Percentiles rank a stretch among this genome's conserved stretches.
Evolutionary conservation across 306 rosid genomes (phyloP).

Genomic region (Sicyos edulis): DNA sequence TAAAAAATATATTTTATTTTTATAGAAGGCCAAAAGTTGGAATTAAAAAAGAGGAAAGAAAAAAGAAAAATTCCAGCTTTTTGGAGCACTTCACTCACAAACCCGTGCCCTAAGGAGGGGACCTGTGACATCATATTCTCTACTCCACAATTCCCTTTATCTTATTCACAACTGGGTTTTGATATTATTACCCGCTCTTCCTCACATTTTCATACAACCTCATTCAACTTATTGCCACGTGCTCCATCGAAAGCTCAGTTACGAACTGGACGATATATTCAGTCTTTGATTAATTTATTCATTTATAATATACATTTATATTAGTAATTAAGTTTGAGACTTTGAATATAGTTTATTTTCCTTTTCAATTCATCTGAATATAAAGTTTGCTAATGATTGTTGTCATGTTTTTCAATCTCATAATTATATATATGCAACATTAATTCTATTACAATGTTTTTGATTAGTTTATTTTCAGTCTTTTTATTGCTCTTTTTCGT

Average conservation of each 20-base stretch:
- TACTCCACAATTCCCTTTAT: constrained; percentile 6
- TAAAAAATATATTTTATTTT: background rate
- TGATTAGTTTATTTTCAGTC: too few relatives aligned
- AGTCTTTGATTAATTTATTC: too few relatives aligned
- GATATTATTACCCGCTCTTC: background rate
- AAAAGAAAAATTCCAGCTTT: background rate
- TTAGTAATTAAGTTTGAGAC: too few relatives aligned
- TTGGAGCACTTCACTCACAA: constrained; percentile 10
- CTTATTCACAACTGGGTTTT: background rate
- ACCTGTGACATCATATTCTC: constrained; percentile 12
- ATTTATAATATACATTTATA: too few relatives aligned
- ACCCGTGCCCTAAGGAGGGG: constrained; percentile 19
- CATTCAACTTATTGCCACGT: background rate
- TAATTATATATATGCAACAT: too few relatives aligned
- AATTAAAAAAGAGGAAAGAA: background rate
- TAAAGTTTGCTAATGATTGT: too few relatives aligned
- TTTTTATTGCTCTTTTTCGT: too few relatives aligned
- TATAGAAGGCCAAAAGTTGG: background rate
- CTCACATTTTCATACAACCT: background rate
- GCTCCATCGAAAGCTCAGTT: background rate
- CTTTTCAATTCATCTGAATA: too few relatives aligned
- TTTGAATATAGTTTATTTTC: too few relatives aligned
- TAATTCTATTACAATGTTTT: too few relatives aligned
- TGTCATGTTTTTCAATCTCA: too few relatives aligned
- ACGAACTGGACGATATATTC: too few relatives aligned